Evolutionary conservation across 2,329 filamentous ascomycete genomes (phyloP).

Genomic region (Cadophora malorum): DNA sequence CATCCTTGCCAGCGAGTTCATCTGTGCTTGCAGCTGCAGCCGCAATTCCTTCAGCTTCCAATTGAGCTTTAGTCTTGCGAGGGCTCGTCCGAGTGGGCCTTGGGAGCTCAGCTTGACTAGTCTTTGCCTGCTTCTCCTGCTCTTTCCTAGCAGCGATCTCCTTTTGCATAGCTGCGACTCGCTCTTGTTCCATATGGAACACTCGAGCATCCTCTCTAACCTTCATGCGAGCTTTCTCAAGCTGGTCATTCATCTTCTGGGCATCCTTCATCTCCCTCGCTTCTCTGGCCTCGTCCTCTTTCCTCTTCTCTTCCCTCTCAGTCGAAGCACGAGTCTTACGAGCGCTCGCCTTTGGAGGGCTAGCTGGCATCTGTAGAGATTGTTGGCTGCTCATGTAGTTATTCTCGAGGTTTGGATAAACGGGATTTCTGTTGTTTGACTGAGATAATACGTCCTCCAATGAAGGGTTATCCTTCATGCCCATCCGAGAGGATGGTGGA

Average conservation of each 20-base stretch:
- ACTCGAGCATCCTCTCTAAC: slow-evolving; percentile 71
- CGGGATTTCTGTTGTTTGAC: slow-evolving; percentile 35
- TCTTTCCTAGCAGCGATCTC: slow-evolving; percentile 60
- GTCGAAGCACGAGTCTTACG: slow-evolving; percentile 62
- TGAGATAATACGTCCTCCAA: slow-evolving; percentile 52
- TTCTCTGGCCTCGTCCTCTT: slow-evolving; percentile 67
- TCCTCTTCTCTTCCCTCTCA: slow-evolving; percentile 64
- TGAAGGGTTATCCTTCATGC: slow-evolving; percentile 53
- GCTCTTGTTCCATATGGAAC: slow-evolving; percentile 64
- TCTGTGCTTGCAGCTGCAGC: slow-evolving; percentile 45
- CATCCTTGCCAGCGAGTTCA: slow-evolving; percentile 50
- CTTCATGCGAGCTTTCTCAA: slow-evolving; percentile 71
- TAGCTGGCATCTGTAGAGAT: slow-evolving; percentile 30
- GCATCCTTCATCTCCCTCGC: slow-evolving; percentile 71
- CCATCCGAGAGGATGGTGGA: slow-evolving; percentile 57
- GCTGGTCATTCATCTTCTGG: slow-evolving; percentile 64
- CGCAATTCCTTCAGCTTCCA: slow-evolving; percentile 44
- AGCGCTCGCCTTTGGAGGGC: slow-evolving; percentile 41
- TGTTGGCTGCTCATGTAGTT: slow-evolving; percentile 38
- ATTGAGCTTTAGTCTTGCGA: slow-evolving; percentile 52
- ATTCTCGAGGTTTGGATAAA: slow-evolving; percentile 55
- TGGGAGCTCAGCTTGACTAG: slow-evolving; percentile 46
- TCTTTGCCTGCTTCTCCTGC: slow-evolving; percentile 51
- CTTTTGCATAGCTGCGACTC: slow-evolving; percentile 59
- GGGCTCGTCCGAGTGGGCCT: slow-evolving; percentile 59